Percentiles rank a stretch among this genome's conserved stretches.
Conservation (phyloP, 2,329 filamentous ascomycete species). For the Aureobasidium sp. region DNA sequence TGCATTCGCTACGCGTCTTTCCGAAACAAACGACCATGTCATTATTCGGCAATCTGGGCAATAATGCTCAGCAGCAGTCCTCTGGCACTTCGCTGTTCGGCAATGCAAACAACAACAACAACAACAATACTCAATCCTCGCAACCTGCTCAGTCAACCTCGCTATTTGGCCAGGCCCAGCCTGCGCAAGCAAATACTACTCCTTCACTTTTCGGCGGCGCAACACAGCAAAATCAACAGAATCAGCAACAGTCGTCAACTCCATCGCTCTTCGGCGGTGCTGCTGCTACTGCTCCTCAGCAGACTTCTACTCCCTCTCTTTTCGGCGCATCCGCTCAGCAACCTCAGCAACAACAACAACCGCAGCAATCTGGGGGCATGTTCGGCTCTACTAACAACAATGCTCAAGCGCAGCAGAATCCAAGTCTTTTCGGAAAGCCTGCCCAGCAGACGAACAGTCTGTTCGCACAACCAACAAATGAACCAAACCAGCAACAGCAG, state of each 20-base stretch:
- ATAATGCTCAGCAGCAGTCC: slow-evolving; percentile 1
- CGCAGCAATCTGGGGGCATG: slow-evolving; percentile 31
- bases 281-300: slow-evolving; percentile 12
- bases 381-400: slow-evolving; percentile 19
- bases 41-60: slow-evolving; percentile 12
- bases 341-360: slow-evolving; percentile 24
- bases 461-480: slow-evolving; percentile 25
- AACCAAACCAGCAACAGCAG: slow-evolving; percentile 28
- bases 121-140: slow-evolving; percentile 19
- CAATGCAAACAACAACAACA: background rate
- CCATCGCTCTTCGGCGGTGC: slow-evolving; percentile 23
- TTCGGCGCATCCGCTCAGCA: slow-evolving; percentile 19
- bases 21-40: slow-evolving; percentile 10
- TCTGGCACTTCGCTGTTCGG: background rate
- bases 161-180: slow-evolving; percentile 15
- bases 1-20: background rate
- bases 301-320: slow-evolving; percentile 18
- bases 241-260: slow-evolving; percentile 24
- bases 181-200: slow-evolving; percentile 1
- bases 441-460: slow-evolving; percentile 27
- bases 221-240: slow-evolving; percentile 23
- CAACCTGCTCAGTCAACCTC: slow-evolving; percentile 17
- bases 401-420: slow-evolving; percentile 23
- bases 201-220: slow-evolving; percentile 36
- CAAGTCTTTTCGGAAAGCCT: slow-evolving; percentile 20